Evolutionary conservation across 2,329 filamentous ascomycete genomes (phyloP), one percentile per base, ranked within the genome.

Genomic region (Sphaerulina musiva): DNA sequence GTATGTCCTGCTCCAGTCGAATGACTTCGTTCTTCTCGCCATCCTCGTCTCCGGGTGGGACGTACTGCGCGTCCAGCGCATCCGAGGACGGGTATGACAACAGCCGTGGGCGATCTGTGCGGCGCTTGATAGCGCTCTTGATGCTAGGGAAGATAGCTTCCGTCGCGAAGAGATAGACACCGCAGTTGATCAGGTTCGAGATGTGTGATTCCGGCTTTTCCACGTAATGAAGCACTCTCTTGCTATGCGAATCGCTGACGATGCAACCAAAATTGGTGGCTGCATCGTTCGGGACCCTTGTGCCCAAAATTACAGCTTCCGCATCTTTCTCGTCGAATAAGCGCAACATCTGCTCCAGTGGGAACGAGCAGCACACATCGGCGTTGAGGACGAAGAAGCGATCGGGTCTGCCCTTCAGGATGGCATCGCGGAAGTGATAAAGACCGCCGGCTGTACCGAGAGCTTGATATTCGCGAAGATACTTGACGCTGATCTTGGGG

Each of bases 381-480:
- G 91, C 92, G 73, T 98, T 98, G 69, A 97, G 80, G 54, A 98
- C 93, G 72, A 98, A 96, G 76, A 97, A 89, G 67, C 89, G 86
- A 73, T 96, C 91, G 39, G 93, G 93, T 61, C 85, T 84, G 69
- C 92, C 91, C 78, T 96, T 97, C 72, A 97, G 83, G 69, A 98
- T 97, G 62, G 89, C 89, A 81, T 98, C 93, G 70, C 93, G 89
- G 84, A 98, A 97, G 77, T 97, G 93, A 80, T 97, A 98, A 44
- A 98, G 83, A 58, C 93, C 93, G 64, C 93, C 93, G 31, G 93
- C 93, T 11, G 93, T 97, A 70, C 93, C 93, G 59, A 98, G 77
- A 55, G 93, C 91, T 73, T 95, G 86, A 77, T 98, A 98, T 78
- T 98, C 93, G 69, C 93, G 88, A 51, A 98, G 83, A 76, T 98